Conservation (phyloP, 2,329 filamentous ascomycete species). For the Fusarium fracticaudum region DNA sequence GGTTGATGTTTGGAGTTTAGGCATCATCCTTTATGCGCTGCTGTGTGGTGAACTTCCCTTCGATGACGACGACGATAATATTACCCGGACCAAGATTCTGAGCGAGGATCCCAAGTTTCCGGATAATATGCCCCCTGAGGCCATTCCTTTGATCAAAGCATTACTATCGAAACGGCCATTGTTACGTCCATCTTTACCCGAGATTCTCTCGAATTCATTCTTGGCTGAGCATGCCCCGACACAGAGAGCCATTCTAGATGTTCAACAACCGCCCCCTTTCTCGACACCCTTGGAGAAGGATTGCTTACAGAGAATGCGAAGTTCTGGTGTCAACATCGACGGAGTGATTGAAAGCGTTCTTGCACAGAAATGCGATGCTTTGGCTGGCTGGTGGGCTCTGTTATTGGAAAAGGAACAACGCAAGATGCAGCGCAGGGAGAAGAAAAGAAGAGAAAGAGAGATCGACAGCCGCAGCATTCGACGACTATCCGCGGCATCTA, state of each 20-base stretch:
- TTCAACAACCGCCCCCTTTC: constrained; percentile 84
- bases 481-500: constrained; percentile 88
- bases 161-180: constrained; percentile 93
- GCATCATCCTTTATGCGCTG: constrained; percentile 85
- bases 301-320: constrained; percentile 90
- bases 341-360: constrained; percentile 93
- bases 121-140: constrained; percentile 79
- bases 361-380: constrained; percentile 85
- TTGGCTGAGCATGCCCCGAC: constrained; percentile 85
- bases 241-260: constrained; percentile 88
- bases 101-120: constrained; percentile 87
- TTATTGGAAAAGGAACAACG: constrained; percentile 93
- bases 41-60: constrained; percentile 90
- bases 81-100: constrained; percentile 86
- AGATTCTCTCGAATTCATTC: constrained; percentile 89
- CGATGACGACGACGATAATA: constrained; percentile 92
- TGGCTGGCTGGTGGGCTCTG: constrained; percentile 96
- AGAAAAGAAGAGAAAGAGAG: constrained; percentile 86
- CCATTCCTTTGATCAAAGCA: constrained; percentile 77
- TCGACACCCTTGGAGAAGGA: constrained; percentile 89
- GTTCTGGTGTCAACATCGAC: constrained; percentile 93
- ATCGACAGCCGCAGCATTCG: constrained; percentile 81
- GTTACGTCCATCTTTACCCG: constrained; percentile 80
- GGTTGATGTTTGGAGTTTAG: constrained; percentile 94
- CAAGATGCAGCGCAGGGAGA: constrained; percentile 82